phyloP scores from a whole-genome alignment of 2,329 filamentous ascomycete species.

The Penicillium sp. region DNA sequence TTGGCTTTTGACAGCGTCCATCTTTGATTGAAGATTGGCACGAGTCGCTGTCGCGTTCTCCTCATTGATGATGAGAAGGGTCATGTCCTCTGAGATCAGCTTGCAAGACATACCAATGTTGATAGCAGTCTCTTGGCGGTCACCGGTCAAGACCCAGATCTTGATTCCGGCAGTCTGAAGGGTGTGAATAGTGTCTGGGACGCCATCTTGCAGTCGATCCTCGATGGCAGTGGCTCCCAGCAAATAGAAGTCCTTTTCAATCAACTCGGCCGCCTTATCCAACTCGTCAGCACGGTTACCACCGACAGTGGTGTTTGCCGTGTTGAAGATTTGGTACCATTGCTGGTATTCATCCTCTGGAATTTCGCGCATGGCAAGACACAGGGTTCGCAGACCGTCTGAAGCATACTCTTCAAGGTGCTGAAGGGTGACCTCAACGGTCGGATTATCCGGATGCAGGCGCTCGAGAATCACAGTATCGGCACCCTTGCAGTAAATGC shows the following conservation, averaged over 20 bases:
- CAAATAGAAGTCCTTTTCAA: constrained; percentile 88
- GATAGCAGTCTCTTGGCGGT: constrained; percentile 97
- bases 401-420: constrained; percentile 99
- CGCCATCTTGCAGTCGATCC: constrained; percentile 93
- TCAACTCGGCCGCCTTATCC: constrained; percentile 94
- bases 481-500: constrained; percentile 93
- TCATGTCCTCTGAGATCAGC: constrained; percentile 98
- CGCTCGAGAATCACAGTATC: constrained; percentile 97
- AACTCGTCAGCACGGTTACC: constrained; percentile 92
- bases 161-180: constrained; percentile 97
- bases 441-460: constrained; percentile 77
- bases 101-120: constrained; percentile 99
- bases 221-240: constrained; percentile 97
- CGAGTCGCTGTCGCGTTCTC: constrained; percentile 75
- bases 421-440: constrained; percentile 84
- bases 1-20: constrained; percentile 85
- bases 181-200: constrained; percentile 97
- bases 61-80: constrained; percentile 93
- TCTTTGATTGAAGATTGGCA: constrained; percentile 89
- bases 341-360: constrained; percentile 85
- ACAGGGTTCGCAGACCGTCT: constrained; percentile 91
- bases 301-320: constrained; percentile 83
- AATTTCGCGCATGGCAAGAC: constrained; percentile 90
- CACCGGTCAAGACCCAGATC: constrained; percentile 96
- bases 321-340: constrained; percentile 85